These are phyloP conservation scores for Collybia nuda DNA, from an alignment of 768 basidiomycete species.

Conservation along the genomic window DNA sequence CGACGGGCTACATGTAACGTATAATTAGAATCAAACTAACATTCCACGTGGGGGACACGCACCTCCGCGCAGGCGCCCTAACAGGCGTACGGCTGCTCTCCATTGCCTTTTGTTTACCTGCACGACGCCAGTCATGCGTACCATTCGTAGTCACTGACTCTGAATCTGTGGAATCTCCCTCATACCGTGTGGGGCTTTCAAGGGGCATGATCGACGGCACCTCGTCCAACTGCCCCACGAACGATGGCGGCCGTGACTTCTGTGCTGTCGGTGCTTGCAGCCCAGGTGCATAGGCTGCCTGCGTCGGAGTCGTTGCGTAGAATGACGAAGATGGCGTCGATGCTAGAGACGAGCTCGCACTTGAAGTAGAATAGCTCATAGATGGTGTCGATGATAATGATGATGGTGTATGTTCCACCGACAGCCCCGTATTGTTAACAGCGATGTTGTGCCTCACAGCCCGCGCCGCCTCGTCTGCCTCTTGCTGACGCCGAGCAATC, in stretches of 20 bases:
- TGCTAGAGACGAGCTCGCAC: slow-evolving; percentile 5
- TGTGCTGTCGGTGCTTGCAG: slow-evolving; percentile 26
- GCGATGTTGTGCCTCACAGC: slow-evolving; percentile 36
- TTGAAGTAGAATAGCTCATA: slow-evolving; percentile 8
- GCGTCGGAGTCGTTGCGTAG: slow-evolving; percentile 10
- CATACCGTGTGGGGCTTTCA: slow-evolving; percentile 60
- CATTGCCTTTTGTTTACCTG: slow-evolving; percentile 18
- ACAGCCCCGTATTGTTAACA: slow-evolving; percentile 19
- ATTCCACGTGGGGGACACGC: slow-evolving; percentile 17
- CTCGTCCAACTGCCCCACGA: slow-evolving; percentile 18
- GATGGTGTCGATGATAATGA: slow-evolving; percentile 9
- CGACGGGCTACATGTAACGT: slow-evolving; percentile 16
- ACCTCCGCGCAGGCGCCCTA: slow-evolving; percentile 31
- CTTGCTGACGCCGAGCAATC: slow-evolving; percentile 57
- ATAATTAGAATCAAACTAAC: too few relatives aligned
- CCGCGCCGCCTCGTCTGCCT: slow-evolving; percentile 52
- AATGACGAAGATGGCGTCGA: slow-evolving; percentile 15
- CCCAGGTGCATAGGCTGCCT: slow-evolving; percentile 12
- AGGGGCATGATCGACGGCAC: slow-evolving; percentile 53
- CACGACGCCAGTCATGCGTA: slow-evolving; percentile 18
- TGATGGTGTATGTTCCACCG: slow-evolving; percentile 4
- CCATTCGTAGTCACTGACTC: slow-evolving; percentile 33
- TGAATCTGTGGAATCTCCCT: slow-evolving; percentile 46
- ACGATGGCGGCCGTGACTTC: slow-evolving; percentile 34
- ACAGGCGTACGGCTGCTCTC: slow-evolving; percentile 23